These are phyloP conservation scores for Sutorius eximius DNA, from an alignment of 1,284 basidiomycete genomes.

Conservation along the genomic window DNA sequence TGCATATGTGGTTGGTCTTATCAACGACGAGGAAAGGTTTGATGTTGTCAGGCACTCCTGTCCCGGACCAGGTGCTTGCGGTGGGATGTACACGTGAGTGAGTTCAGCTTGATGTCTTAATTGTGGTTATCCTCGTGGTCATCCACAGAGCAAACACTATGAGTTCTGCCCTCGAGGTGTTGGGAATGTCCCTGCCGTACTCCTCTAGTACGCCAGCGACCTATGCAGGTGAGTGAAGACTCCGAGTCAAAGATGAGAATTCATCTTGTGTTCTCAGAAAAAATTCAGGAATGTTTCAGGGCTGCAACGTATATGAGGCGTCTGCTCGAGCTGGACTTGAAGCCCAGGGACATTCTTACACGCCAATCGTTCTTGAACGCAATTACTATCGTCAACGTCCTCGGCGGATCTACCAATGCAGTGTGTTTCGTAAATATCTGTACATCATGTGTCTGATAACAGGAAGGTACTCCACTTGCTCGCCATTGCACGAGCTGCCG, in stretches of 20 bases:
- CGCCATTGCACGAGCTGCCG: slow-evolving; percentile 91
- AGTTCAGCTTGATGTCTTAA: not conserved
- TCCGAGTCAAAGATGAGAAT: not conserved
- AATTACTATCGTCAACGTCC: slow-evolving; percentile 79
- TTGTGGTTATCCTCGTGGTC: not conserved
- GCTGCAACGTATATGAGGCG: slow-evolving; percentile 83
- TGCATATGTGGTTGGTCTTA: slow-evolving; percentile 71
- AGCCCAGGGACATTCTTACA: slow-evolving; percentile 91
- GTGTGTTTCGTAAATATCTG: slow-evolving; percentile 43
- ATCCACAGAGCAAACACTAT: slow-evolving; percentile 74
- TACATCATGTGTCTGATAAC: not conserved
- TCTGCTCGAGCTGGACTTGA: slow-evolving; percentile 83
- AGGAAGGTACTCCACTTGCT: slow-evolving; percentile 84
- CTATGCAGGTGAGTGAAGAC: slow-evolving; percentile 55
- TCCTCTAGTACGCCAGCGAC: slow-evolving; percentile 83
- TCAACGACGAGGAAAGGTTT: slow-evolving; percentile 73
- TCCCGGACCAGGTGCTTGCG: slow-evolving; percentile 76
- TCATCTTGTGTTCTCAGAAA: slow-evolving; percentile 48
- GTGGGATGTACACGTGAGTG: slow-evolving; percentile 80
- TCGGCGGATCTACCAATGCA: slow-evolving; percentile 93
- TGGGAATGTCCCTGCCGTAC: slow-evolving; percentile 91
- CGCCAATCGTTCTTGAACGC: slow-evolving; percentile 91
- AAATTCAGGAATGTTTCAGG: slow-evolving; percentile 81
- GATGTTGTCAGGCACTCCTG: slow-evolving; percentile 84
- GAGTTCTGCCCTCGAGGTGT: slow-evolving; percentile 86